Base-by-base conservation (phyloP, 257 asterid species). In the Phtheirospermum japonicum region DNA sequence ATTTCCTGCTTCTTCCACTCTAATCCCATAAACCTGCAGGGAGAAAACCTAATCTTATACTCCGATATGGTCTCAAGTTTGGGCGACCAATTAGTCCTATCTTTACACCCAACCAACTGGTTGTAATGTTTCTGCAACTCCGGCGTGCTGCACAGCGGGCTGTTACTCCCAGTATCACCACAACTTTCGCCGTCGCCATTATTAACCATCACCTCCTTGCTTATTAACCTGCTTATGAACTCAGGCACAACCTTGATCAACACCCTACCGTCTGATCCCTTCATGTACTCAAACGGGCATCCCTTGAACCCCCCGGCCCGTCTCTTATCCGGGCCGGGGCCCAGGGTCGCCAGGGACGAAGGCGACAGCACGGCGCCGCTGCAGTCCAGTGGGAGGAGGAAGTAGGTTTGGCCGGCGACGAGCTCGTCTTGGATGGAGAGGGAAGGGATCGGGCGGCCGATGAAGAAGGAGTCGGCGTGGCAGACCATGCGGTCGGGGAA, bases 61-160 rank as follows among this genome's bases (percentile, higher is more conserved):
- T 89, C 97, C 0, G 88, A 67, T 60, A 89, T 89, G 0, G 97
- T 84, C 73, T 89, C 95, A 4, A 89, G 73, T 17, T 85, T 89
- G 0, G 97, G 97, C 30, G 94, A 89, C 95, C 95, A 89, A 6
- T 66, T 33, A 68, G 14, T 18, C 54, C 82, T 88, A 30, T 76
- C 94, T 54, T 58, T 79, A 0, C 80, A 56, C 39, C 92, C 91
- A 18, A 89, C 94, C 55, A 89, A 59, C 61, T 82, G 85, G 57
- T 74, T 76, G 58, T 84, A 87, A 26, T 81, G 89, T 72, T 79
- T 82, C 80, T 78, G 77, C 85, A 89, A 64, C 79, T 87, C 97
- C 39, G 97, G 97, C 32, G 97, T 86, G 73, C 78, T 85, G 60
- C 97, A 89, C 32, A 89, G 33, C 17, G 53, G 55, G 17, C 70